Evolutionary conservation across 2,329 filamentous ascomycete genomes (phyloP).

Genomic region (Bisporella sp.): DNA sequence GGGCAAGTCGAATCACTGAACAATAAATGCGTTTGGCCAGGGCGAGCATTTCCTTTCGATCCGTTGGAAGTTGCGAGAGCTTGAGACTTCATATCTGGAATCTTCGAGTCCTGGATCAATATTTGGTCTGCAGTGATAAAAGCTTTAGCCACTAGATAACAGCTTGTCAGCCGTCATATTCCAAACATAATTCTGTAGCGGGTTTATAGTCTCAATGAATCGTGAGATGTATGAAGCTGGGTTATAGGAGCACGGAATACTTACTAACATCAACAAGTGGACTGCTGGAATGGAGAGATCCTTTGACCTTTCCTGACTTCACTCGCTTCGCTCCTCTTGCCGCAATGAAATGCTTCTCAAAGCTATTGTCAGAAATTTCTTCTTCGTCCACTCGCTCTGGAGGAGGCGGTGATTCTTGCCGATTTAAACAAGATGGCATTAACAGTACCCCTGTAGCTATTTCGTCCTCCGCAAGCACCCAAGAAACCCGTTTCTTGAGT

Average conservation of each 20-base stretch:
- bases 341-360: conserved; percentile 1
- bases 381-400: conserved; percentile 6
- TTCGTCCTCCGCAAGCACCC: conserved; percentile 7
- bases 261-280: conserved; percentile 37
- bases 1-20: neutral
- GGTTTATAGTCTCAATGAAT: no score
- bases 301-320: conserved; percentile 4
- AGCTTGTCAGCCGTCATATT: no score
- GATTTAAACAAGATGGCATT: neutral
- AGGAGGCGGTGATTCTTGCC: conserved; percentile 16
- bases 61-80: no score
- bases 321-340: conserved; percentile 11
- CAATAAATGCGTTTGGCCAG: neutral
- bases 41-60: no score
- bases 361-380: conserved; percentile 10
- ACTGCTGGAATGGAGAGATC: conserved; percentile 16
- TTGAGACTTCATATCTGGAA: no score
- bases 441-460: neutral
- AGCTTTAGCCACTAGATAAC: conserved; percentile 35
- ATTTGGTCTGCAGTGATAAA: conserved; percentile 38
- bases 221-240: no score
- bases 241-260: neutral
- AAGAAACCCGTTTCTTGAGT: conserved; percentile 23
- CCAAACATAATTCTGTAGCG: no score
- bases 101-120: no score